Evolutionary conservation across 768 basidiomycete species (phyloP).

Genomic region (Lentinula sp.): DNA sequence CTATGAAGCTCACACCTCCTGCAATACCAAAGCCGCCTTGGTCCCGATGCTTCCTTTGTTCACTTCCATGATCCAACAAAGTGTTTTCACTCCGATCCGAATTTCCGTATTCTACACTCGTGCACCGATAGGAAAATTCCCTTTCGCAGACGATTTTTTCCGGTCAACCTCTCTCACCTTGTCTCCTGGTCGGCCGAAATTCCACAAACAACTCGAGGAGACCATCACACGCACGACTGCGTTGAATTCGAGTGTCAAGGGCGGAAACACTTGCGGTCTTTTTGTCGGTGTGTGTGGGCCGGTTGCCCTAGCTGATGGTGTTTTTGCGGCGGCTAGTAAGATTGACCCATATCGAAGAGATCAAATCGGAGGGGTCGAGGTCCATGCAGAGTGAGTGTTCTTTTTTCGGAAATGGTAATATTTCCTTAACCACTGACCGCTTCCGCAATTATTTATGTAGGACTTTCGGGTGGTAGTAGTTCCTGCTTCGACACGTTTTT

Average conservation of each 20-base stretch:
- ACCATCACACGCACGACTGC: slow-evolving; percentile 27
- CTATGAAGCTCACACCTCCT: neutral
- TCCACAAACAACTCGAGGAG: slow-evolving; percentile 27
- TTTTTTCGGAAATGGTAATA: neutral
- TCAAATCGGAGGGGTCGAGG: slow-evolving; percentile 37
- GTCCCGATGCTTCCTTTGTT: slow-evolving; percentile 30
- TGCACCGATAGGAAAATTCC: slow-evolving; percentile 19
- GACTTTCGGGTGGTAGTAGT: neutral
- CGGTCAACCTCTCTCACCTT: slow-evolving; percentile 28
- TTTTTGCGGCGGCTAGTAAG: slow-evolving; percentile 24
- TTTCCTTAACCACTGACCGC: no score
- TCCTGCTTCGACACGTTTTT: neutral
- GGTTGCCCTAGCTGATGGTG: slow-evolving; percentile 25
- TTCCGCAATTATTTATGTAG: neutral
- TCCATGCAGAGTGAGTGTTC: slow-evolving; percentile 23
- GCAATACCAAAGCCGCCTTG: slow-evolving; percentile 19
- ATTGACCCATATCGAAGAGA: slow-evolving; percentile 26
- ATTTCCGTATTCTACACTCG: slow-evolving; percentile 39
- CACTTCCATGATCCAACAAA: slow-evolving; percentile 23
- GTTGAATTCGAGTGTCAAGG: slow-evolving; percentile 14
- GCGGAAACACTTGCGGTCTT: slow-evolving; percentile 26
- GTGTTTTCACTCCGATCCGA: slow-evolving; percentile 20
- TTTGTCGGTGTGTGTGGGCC: slow-evolving; percentile 41
- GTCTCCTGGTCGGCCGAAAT: slow-evolving; percentile 35
- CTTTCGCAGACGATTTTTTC: slow-evolving; percentile 24